Base-by-base conservation (phyloP, 1,284 basidiomycete species). In the Inonotus hispidus region DNA sequence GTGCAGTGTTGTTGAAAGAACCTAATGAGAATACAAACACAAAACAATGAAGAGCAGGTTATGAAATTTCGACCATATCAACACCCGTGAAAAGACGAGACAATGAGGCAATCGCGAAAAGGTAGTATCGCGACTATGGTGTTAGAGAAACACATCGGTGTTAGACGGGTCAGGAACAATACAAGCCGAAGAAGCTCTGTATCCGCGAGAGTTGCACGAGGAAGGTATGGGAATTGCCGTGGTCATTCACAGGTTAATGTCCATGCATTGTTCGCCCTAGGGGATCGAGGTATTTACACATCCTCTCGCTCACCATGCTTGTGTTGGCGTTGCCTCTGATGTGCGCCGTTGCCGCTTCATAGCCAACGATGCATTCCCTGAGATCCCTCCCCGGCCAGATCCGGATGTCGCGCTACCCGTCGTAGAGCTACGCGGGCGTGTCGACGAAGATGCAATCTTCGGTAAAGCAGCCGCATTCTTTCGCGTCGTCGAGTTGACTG, bases 321-420 rank as follows among this genome's bases (percentile, higher is more conserved):
- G 60, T 13, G 58, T 62, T 56, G 70, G 67, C 72, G 79, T 66
- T 77, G 79, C 76, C 10, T 80, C 79, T 60, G 88, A 90, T 66
- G 85, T 86, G 78, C 89, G 83, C 77, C 90, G 79, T 70, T 91
- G 90, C 64, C 89, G 79, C 74, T 92, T 92, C 82, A 92, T 80
- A 43, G 86, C 81, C 52, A 79, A 68, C 46, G 78, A 53, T 45
- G 61, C 27, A 45, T 46, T 59, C 23, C 13, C 68, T 67, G 23
- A 68, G 67, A 56, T 75, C 71, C 77, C 75, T 45, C 75, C 71
- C 49, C 74, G 68, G 45, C 81, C 74, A 10, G 75, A 73, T 55
- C 75, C 75, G 1, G 76, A 68, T 53, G 78, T 67, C 39, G 77
- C 77, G n/a, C 82, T 78, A 67, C 79, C 83, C 45, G 85, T 88